Percentiles rank a stretch among this genome's conserved stretches.
Conservation (phyloP, 2,329 filamentous ascomycete genomes). For the Myriosclerotinia duriaeana region DNA sequence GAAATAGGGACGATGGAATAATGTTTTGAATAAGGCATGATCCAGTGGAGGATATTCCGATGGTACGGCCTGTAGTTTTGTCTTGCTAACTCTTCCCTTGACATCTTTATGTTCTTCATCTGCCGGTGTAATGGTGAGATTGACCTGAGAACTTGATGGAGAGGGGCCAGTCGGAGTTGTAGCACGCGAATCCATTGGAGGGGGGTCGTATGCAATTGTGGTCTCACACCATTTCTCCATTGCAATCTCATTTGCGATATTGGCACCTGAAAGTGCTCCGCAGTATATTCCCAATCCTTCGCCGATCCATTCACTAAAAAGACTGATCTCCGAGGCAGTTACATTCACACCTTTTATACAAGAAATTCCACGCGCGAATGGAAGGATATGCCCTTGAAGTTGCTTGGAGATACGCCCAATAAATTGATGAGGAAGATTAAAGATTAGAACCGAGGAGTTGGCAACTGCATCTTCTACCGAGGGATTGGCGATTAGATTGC, state of each 20-base stretch:
- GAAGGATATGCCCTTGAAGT: constrained; percentile 83
- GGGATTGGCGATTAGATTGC: constrained; percentile 82
- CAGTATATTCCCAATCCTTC: constrained; percentile 92
- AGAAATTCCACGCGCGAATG: constrained; percentile 88
- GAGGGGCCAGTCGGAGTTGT: constrained; percentile 59
- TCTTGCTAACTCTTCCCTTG: constrained; percentile 64
- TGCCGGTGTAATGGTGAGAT: constrained; percentile 49
- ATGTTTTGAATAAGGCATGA: constrained; percentile 75
- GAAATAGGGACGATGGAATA: constrained; percentile 97
- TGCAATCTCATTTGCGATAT: constrained; percentile 93
- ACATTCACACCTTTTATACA: constrained; percentile 99
- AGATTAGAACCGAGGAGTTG: constrained; percentile 84
- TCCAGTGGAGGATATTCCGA: constrained; percentile 82
- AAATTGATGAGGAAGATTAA: constrained; percentile 97
- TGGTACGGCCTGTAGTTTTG: constrained; percentile 73
- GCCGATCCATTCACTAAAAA: constrained; percentile 95
- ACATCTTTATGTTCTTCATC: constrained; percentile 65
- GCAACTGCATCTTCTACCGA: constrained; percentile 77
- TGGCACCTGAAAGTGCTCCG: constrained; percentile 90
- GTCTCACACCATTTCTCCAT: constrained; percentile 97
- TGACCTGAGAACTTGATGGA: constrained; percentile 50
- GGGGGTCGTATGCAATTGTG: constrained; percentile 93
- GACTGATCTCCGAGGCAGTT: constrained; percentile 75
- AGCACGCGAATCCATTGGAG: constrained; percentile 78
- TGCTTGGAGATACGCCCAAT: constrained; percentile 83